Conservation (phyloP, 2,329 filamentous ascomycete species). For the Penicillium sp. region DNA sequence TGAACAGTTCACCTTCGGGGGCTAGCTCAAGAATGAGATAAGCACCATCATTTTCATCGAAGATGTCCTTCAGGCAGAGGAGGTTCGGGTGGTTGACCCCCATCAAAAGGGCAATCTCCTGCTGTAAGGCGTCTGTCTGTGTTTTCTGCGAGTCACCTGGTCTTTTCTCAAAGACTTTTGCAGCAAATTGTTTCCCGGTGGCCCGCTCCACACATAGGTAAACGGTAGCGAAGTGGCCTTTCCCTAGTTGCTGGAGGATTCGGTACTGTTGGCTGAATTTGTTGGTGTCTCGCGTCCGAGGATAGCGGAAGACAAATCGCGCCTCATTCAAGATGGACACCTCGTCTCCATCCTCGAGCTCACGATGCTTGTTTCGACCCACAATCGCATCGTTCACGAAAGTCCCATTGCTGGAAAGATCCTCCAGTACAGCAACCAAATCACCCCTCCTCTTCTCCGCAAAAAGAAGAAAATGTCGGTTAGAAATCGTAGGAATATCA, state of each 20-base stretch:
- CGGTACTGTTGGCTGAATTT: constrained; percentile 84
- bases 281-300: constrained; percentile 69
- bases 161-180: constrained; percentile 91
- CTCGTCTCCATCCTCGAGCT: constrained; percentile 86
- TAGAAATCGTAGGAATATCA: constrained; percentile 77
- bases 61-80: constrained; percentile 90
- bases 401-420: constrained; percentile 93
- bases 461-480: constrained; percentile 61
- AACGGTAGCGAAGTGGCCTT: constrained; percentile 93
- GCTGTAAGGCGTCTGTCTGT: constrained; percentile 81
- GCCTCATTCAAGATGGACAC: constrained; percentile 82
- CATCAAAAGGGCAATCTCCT: constrained; percentile 96
- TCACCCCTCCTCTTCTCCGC: constrained; percentile 58
- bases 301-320: constrained; percentile 89
- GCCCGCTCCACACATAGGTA: constrained; percentile 86
- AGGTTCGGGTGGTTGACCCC: constrained; percentile 93
- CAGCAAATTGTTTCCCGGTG: constrained; percentile 78
- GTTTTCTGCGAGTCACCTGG: constrained; percentile 77
- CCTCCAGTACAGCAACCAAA: constrained; percentile 74
- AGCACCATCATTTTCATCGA: constrained; percentile 84
- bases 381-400: constrained; percentile 91
- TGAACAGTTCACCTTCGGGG: constrained; percentile 91
- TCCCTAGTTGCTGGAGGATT: constrained; percentile 79
- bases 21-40: constrained; percentile 91
- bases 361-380: constrained; percentile 85